Evolutionary conservation across 441 rosid species (phyloP).

Genomic region (Populus hybrid): DNA sequence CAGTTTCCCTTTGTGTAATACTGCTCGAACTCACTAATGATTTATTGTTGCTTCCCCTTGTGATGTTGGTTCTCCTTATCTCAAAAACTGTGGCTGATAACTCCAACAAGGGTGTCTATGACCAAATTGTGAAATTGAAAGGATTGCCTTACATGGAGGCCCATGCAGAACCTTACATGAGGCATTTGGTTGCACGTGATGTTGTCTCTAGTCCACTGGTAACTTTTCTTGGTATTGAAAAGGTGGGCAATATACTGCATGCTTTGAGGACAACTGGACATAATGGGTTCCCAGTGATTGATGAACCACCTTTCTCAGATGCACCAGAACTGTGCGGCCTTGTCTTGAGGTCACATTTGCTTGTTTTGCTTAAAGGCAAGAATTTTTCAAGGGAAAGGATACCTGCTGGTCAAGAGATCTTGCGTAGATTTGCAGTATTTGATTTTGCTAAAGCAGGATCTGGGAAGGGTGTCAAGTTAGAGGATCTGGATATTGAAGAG

Average conservation of each 20-base stretch:
- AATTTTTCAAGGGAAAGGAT: slow-evolving; percentile 32
- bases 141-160: slow-evolving; percentile 61
- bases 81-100: slow-evolving; percentile 54
- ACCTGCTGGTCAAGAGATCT: slow-evolving; percentile 27
- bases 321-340: slow-evolving; percentile 54
- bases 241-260: slow-evolving; percentile 36
- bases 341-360: slow-evolving; percentile 55
- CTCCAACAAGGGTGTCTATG: slow-evolving; percentile 58
- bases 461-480: slow-evolving; percentile 48
- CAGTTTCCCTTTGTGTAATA: slow-evolving; percentile 55
- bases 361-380: slow-evolving; percentile 50
- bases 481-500: slow-evolving; percentile 41
- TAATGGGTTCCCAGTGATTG: slow-evolving; percentile 60
- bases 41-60: slow-evolving; percentile 48
- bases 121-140: slow-evolving; percentile 53
- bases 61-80: slow-evolving; percentile 57
- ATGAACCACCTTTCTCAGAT: slow-evolving; percentile 49
- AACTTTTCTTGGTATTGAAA: slow-evolving; percentile 46
- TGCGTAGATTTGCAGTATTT: slow-evolving; percentile 35
- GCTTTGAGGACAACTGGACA: slow-evolving; percentile 38
- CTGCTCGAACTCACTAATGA: slow-evolving; percentile 59
- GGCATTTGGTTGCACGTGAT: slow-evolving; percentile 42
- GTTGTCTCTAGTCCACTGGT: slow-evolving; percentile 48
- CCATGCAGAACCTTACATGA: slow-evolving; percentile 62
- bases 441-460: slow-evolving; percentile 54